Evolutionary conservation across 1,284 basidiomycete species (phyloP), one percentile per base, ranked within the genome.

Genomic region (Cerrena zonata): DNA sequence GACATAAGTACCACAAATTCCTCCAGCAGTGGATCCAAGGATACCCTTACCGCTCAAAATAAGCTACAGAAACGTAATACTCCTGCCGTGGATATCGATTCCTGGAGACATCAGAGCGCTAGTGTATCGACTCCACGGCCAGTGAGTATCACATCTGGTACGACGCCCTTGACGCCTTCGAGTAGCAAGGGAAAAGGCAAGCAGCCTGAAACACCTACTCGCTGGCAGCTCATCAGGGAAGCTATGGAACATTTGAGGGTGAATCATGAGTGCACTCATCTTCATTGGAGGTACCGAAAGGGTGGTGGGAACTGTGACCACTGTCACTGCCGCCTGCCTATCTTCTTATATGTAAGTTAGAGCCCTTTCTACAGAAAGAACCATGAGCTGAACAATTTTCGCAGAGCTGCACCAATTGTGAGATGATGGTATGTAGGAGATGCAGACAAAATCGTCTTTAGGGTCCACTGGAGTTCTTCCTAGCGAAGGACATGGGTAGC

Each of bases 211-310:
- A 23, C 10, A 4, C 24, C 36, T 18, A 44, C 12, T n/a, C 57
- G 58, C 34, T 54, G 56, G 18, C 48, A 52, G n/a, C 53, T 65
- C 48, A 58, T 72, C 5, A 56, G 48, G 19, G 56, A 65, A 34
- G 66, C 61, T 52, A 63, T 67, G 52, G 70, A 72, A 1, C 50
- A 58, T 13, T 58, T 72, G n/a, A 56, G 69, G 15, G 55, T 57
- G 3, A 64, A 72, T 50, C 72, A 73, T 44, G 70, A 70, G 1
- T 75, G 72, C 39, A 18, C 53, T 3, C 69, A 72, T 25, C 19
- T 3, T 3, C 23, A 5, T 0, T 72, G 69, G 67, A 46, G 24
- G 1, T 65, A 64, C 44, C 63, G 62, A 1, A 1, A 10, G 0
- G 69, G 70, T 4, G 57, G 58, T 0, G 68, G 65, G 0, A 36